A percentile compares a stretch with the other conserved stretches of the same genome.
Evolutionary conservation across 2,329 filamentous ascomycete species (phyloP).

Genomic region (Penicillium rolfsii): DNA sequence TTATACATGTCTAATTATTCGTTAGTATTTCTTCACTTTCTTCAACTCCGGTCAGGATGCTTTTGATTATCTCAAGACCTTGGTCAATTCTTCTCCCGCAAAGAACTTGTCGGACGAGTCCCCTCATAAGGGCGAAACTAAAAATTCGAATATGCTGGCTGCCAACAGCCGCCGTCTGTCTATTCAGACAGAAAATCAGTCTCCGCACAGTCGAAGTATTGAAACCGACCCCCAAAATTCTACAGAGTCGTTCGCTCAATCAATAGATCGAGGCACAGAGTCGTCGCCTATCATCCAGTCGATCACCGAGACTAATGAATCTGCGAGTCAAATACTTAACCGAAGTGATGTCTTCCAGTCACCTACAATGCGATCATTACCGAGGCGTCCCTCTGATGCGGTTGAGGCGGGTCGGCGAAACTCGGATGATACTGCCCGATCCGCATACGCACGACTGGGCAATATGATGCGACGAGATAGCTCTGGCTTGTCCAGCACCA

Average conservation of each 20-base stretch:
- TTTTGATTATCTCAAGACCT: conserved; percentile 72
- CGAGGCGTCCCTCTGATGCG: conserved; percentile 33
- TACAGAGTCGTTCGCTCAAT: conserved; percentile 76
- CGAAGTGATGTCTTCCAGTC: conserved; percentile 87
- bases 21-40: conserved; percentile 92
- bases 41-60: conserved; percentile 85
- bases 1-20: conserved; percentile 21
- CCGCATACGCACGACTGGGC: conserved; percentile 32
- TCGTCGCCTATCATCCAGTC: conserved; percentile 71
- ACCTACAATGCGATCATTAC: conserved; percentile 62
- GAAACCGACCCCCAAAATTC: conserved; percentile 63
- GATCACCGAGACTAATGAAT: conserved; percentile 72
- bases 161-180: conserved; percentile 24
- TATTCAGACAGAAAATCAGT: conserved; percentile 13
- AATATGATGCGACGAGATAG: conserved; percentile 11
- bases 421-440: conserved; percentile 43
- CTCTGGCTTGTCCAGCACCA: conserved; percentile 8
- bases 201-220: conserved; percentile 57
- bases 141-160: conserved; percentile 28
- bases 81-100: conserved; percentile 67
- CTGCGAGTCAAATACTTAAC: conserved; percentile 86
- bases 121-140: conserved; percentile 21
- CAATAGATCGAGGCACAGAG: conserved; percentile 72
- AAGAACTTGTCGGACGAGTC: conserved; percentile 44
- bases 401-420: conserved; percentile 34